Evolutionary conservation across 2,329 filamentous ascomycete species (phyloP), one percentile per base, ranked within the genome.

Genomic region (Ophiostoma sp.): DNA sequence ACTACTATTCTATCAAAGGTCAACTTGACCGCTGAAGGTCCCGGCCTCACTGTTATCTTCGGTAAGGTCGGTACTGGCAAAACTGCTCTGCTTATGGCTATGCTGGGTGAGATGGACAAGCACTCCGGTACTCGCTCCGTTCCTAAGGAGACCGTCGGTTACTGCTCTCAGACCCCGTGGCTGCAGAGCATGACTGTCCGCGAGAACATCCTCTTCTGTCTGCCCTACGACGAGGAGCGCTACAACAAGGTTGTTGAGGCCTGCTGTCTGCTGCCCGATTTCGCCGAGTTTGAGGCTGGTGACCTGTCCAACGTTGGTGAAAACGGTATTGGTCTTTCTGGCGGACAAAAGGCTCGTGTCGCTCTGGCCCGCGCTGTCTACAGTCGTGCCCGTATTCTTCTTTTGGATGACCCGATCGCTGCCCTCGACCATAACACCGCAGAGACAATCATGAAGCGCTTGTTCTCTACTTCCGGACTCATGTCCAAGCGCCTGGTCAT

Each of bases 21-120:
- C 12, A 77, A 79, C 12, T 65, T 72, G 14, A 72, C 86, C 9
- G 75, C 74, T 1, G 85, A 86, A 65, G 74, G 76, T 9, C 75
- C 78, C 0, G 85, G 85, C 0, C 77, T 89, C 4, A 85, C 82
- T 0, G 77, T 87, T 0, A 76, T 88, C 1, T 84, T 83, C 62
- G 86, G 86, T 16, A 84, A 83, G 63, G 86, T 88, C 27, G 86
- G 86, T 1, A 79, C 84, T 1, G 86, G 86, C 7, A 89, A 89
- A 77, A 85, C 85, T 1, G 86, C 85, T 1, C 75, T 89, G 5
- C 76, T 88, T 1, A 83, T 86, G 66, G 83, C 84, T 0, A 81
- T 87, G 1, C 78, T 88, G 14, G 86, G 86, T 60, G 86, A 88
- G 72, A 80, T 93, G 73, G 89, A 96, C 69, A 87, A 90, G 70